These are phyloP conservation scores for Rubroshorea leprosula DNA, from an alignment of 345 rosid species.

Conservation along the genomic window DNA sequence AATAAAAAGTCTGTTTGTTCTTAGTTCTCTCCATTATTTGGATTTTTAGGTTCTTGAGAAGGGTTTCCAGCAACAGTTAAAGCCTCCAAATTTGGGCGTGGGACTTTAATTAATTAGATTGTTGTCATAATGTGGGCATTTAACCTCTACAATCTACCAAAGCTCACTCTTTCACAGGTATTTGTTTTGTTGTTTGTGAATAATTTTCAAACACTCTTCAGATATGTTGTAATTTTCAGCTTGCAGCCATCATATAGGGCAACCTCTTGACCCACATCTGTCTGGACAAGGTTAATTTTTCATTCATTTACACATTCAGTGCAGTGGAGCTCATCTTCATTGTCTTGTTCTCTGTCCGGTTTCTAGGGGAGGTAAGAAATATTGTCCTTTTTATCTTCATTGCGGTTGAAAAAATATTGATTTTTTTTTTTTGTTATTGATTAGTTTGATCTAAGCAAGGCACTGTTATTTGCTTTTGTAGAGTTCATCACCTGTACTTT, in stretches of 20 bases:
- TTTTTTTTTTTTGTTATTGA: too few relatives aligned
- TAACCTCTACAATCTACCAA: slow-evolving; percentile 57
- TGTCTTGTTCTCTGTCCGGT: slow-evolving; percentile 55
- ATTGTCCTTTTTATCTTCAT: background rate
- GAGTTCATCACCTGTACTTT: too few relatives aligned
- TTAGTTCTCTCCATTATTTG: background rate
- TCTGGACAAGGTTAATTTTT: slow-evolving; percentile 67
- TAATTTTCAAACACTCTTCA: background rate
- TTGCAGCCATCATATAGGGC: slow-evolving; percentile 66
- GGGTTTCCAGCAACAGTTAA: slow-evolving; percentile 80
- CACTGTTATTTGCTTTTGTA: too few relatives aligned
- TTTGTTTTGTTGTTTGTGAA: background rate
- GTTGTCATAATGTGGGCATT: slow-evolving; percentile 61
- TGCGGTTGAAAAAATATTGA: too few relatives aligned
- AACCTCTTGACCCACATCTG: slow-evolving; percentile 81
- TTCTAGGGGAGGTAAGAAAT: slow-evolving; percentile 60
- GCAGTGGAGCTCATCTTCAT: slow-evolving; percentile 94
- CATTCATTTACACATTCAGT: slow-evolving; percentile 93
- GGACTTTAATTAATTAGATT: slow-evolving; percentile 51
- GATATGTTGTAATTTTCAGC: slow-evolving; percentile 28
- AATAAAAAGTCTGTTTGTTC: too few relatives aligned
- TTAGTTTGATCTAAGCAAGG: too few relatives aligned
- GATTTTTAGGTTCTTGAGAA: slow-evolving; percentile 57
- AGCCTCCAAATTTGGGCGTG: slow-evolving; percentile 76
- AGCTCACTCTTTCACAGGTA: slow-evolving; percentile 65